phyloP scores from a whole-genome alignment of 1,284 basidiomycete species.

The Tausonia pullulans region DNA sequence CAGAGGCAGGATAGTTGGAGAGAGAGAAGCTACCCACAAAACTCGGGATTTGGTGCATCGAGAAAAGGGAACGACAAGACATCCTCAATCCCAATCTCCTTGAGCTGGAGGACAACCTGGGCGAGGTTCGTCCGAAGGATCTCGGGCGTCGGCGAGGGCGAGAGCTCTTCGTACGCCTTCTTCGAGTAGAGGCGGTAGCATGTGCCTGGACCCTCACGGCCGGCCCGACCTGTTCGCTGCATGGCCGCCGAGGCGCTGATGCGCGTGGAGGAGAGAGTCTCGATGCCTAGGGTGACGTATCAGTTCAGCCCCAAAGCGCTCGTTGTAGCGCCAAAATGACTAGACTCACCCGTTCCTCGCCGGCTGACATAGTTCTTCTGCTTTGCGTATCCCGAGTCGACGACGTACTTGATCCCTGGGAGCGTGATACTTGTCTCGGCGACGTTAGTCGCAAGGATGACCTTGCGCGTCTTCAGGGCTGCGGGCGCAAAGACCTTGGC shows the following conservation, averaged over 20 bases:
- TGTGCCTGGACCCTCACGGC: constrained; percentile 73
- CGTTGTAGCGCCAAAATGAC: not conserved
- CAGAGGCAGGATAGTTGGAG: constrained; percentile 2
- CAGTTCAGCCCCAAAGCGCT: not conserved
- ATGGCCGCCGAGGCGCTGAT: constrained; percentile 82
- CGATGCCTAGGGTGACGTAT: constrained; percentile 50
- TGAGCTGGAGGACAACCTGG: constrained; percentile 69
- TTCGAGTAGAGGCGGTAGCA: constrained; percentile 87
- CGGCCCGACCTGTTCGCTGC: constrained; percentile 73
- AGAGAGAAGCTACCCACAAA: constrained; percentile 43
- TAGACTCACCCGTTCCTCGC: constrained; percentile 43
- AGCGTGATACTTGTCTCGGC: constrained; percentile 99
- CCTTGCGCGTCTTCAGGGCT: constrained; percentile 64
- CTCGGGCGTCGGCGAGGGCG: constrained; percentile 64
- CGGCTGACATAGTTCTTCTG: constrained; percentile 75
- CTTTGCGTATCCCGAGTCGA: constrained; percentile 91
- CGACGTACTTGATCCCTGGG: constrained; percentile 86
- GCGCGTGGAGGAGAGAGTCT: constrained; percentile 70
- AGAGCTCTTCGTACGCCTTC: constrained; percentile 55
- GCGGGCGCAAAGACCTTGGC: constrained; percentile 62
- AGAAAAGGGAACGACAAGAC: constrained; percentile 68
- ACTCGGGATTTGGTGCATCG: constrained; percentile 63
- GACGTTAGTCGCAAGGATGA: constrained; percentile 89
- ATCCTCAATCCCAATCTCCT: constrained; percentile 61
- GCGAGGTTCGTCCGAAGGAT: constrained; percentile 76